Percentiles rank a stretch among this genome's conserved stretches.
These are phyloP conservation scores for Rhododendron molle DNA, from an alignment of 148 eudicot genomes.

Conservation along the genomic window DNA sequence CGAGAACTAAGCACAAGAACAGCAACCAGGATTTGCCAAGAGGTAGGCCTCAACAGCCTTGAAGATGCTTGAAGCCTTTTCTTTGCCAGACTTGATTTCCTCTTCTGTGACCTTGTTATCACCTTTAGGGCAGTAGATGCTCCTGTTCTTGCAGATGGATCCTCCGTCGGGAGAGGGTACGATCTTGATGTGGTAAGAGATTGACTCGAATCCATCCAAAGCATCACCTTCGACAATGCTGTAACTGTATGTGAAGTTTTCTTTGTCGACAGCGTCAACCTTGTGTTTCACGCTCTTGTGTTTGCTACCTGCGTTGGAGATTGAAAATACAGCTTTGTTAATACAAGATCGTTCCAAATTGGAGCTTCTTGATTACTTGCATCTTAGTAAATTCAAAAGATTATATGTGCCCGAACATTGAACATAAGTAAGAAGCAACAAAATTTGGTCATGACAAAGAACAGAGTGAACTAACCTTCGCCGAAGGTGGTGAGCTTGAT, in stretches of 20 bases:
- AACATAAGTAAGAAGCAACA: neutral
- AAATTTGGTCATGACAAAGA: neutral
- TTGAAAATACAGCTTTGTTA: neutral
- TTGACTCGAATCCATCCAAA: neutral
- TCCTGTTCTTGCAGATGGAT: neutral
- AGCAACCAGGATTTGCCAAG: neutral
- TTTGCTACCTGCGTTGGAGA: neutral
- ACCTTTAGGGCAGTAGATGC: neutral
- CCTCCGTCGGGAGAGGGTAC: neutral
- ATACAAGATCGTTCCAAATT: neutral
- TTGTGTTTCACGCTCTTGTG: neutral
- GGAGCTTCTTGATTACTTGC: neutral
- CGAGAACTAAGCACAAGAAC: neutral
- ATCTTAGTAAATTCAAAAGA: neutral
- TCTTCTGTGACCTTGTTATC: neutral
- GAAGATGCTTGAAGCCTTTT: neutral
- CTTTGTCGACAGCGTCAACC: neutral
- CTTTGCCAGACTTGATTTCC: neutral
- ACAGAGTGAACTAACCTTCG: constrained; percentile 18
- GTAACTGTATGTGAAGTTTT: neutral
- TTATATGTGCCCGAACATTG: neutral
- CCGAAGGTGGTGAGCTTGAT: constrained; percentile 22
- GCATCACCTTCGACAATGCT: neutral
- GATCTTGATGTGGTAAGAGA: neutral
- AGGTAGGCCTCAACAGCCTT: neutral